Percentiles rank a stretch among this genome's conserved stretches.
These are phyloP conservation scores for Ceratocystis destructans DNA, from an alignment of 2,329 filamentous ascomycete species.

Conservation along the genomic window DNA sequence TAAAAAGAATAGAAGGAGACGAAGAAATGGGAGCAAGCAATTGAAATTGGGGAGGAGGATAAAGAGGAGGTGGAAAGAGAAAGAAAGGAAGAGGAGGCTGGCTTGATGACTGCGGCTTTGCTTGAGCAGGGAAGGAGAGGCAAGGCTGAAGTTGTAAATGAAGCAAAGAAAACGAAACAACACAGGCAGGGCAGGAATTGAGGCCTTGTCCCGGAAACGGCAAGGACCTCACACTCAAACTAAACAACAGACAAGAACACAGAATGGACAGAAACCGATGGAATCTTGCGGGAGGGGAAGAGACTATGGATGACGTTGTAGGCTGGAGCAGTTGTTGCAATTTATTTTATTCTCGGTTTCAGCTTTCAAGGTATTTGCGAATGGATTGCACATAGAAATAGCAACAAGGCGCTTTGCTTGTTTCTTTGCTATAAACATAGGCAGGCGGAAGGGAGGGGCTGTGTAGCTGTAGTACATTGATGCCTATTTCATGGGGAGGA, in stretches of 20 bases:
- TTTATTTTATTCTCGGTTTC: not conserved
- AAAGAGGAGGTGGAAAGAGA: not conserved
- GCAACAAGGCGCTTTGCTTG: not conserved
- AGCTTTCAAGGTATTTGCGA: not conserved
- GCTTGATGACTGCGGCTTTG: not conserved
- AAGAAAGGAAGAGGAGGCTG: slow-evolving; percentile 10
- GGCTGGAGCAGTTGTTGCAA: not conserved
- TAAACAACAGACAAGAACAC: too few relatives aligned
- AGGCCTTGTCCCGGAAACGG: slow-evolving; percentile 7
- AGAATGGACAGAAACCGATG: not conserved
- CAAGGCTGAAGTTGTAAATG: slow-evolving; percentile 11
- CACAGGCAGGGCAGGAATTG: not conserved
- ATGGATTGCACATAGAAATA: not conserved
- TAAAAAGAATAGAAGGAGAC: not conserved
- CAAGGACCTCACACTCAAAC: not conserved
- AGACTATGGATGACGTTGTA: not conserved
- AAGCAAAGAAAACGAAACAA: not conserved
- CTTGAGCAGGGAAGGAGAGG: slow-evolving; percentile 8
- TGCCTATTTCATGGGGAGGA: not conserved
- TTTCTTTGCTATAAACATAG: not conserved
- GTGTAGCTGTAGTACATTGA: not conserved
- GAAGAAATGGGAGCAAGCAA: not conserved
- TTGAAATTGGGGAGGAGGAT: not conserved
- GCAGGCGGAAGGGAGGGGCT: not conserved
- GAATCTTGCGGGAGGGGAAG: not conserved